Evolutionary conservation across 495 filamentous ascomycete genomes (phyloP), one percentile per base, ranked within the genome.

Genomic region (Lasiosphaeria ovina): DNA sequence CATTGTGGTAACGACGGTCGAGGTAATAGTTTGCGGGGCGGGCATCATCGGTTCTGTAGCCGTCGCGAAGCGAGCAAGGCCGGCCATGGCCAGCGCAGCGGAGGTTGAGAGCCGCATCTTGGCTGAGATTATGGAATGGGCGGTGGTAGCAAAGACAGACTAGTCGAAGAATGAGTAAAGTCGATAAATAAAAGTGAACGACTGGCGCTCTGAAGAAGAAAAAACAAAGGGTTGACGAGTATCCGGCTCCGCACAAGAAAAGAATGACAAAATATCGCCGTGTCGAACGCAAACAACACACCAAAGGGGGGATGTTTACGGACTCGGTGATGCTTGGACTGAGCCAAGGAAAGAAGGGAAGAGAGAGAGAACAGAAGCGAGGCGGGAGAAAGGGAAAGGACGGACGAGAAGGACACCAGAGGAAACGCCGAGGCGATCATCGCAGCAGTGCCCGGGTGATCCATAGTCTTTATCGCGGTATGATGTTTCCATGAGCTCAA

Each of bases 141-240:
- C 35, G n/a, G 14, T 55, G 56, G 51, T 31, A 56, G 17, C 34
- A 55, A 45, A 61, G 42, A 51, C 51, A 55, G 38, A 56, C 9
- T 49, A 16, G 11, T 54, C 24, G 38, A 61, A 56, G 58, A n/a
- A n/a, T n/a, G 51, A 60, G 54, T 60, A 54, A 60, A 60, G 58
- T 49, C 11, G 47, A 11, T 59, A 59, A 17, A 55, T 40, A 55
- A 55, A 55, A 61, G 59, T 55, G 59, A 61, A 61, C 59, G 59
- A 40, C 59, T 61, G 9, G 59, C 59, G 59, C 59, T 61, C 59
- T 44, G 58, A 60, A 60, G 58, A 60, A 59, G 49, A 48, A 45
- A 36, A 48, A 60, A 60, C 14, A 50, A 53, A 12, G 32, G 47
- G 57, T 40, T 36, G 44, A 47, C 16, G 50, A 47, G 51, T 54